A percentile compares a stretch with the other conserved stretches of the same genome.
Conservation (phyloP, 345 rosid species). For the Aquilaria malaccensis region DNA sequence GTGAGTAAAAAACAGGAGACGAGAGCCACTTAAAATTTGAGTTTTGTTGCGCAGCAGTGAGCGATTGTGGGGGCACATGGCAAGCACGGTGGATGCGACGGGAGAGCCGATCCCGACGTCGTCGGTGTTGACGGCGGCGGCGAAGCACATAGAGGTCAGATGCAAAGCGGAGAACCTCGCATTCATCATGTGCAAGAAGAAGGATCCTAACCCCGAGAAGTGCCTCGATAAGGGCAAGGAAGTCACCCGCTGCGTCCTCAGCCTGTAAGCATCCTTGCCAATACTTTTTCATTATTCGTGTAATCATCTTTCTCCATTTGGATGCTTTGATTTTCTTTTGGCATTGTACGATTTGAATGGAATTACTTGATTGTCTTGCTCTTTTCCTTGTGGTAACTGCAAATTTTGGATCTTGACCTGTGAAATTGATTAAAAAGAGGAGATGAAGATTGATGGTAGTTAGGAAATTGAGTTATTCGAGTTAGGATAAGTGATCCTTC, state of each 20-base stretch:
- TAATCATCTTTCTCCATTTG: background rate
- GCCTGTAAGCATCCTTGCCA: constrained; percentile 43
- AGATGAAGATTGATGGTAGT: too few relatives aligned
- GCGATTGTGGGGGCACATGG: constrained; percentile 35
- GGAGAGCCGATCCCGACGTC: constrained; percentile 96
- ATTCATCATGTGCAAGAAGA: constrained; percentile 94
- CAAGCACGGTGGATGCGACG: constrained; percentile 56
- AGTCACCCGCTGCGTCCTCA: constrained; percentile 94
- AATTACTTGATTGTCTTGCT: background rate
- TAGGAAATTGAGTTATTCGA: too few relatives aligned
- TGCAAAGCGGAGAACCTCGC: constrained; percentile 76
- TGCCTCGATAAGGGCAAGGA: constrained; percentile 92
- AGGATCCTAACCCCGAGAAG: constrained; percentile 96
- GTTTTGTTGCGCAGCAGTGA: background rate
- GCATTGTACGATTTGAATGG: background rate
- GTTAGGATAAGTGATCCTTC: too few relatives aligned
- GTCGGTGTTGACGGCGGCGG: constrained; percentile 77
- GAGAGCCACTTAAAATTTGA: constrained; percentile 2
- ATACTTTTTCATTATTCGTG: background rate
- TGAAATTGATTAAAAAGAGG: too few relatives aligned
- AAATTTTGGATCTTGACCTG: background rate
- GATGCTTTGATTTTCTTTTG: background rate
- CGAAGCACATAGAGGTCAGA: constrained; percentile 69
- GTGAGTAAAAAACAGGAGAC: too few relatives aligned
- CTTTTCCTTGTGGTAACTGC: background rate